phyloP scores from a whole-genome alignment of 1,139 yeast genomes.

The Suhomyces atakaporum region DNA sequence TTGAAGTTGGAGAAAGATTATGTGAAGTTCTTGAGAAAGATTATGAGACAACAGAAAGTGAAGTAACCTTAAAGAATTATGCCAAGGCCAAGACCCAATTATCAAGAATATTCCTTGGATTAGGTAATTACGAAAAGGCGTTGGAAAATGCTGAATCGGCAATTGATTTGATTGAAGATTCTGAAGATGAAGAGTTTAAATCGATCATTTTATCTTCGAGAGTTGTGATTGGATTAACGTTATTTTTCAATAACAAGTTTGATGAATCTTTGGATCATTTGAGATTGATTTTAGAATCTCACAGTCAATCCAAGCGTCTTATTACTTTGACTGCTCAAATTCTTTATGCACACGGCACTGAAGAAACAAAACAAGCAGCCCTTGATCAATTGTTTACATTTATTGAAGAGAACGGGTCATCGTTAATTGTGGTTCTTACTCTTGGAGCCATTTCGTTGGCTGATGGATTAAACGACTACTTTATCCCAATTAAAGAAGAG shows the following conservation, averaged over 20 bases:
- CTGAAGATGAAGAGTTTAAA: constrained; percentile 16
- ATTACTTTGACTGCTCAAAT: constrained; percentile 77
- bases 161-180: constrained; percentile 44
- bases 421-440: constrained; percentile 65
- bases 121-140: constrained; percentile 55
- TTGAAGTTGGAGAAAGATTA: constrained; percentile 48
- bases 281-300: constrained; percentile 51
- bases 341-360: constrained; percentile 69
- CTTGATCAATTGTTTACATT: constrained; percentile 66
- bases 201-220: constrained; percentile 54
- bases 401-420: constrained; percentile 64
- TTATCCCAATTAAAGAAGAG: constrained; percentile 68
- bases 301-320: constrained; percentile 56
- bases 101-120: constrained; percentile 70
- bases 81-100: constrained; percentile 65
- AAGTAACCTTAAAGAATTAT: constrained; percentile 47
- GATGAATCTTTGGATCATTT: constrained; percentile 69
- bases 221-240: constrained; percentile 68
- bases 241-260: constrained; percentile 63
- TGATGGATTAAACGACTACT: constrained; percentile 60
- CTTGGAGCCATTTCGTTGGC: constrained; percentile 79
- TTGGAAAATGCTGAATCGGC: constrained; percentile 62
- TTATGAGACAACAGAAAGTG: constrained; percentile 61
- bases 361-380: constrained; percentile 80
- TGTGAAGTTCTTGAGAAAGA: constrained; percentile 53